Evolutionary conservation across 768 basidiomycete species (phyloP).

Genomic region (Rhodotorula kratochvilovae): DNA sequence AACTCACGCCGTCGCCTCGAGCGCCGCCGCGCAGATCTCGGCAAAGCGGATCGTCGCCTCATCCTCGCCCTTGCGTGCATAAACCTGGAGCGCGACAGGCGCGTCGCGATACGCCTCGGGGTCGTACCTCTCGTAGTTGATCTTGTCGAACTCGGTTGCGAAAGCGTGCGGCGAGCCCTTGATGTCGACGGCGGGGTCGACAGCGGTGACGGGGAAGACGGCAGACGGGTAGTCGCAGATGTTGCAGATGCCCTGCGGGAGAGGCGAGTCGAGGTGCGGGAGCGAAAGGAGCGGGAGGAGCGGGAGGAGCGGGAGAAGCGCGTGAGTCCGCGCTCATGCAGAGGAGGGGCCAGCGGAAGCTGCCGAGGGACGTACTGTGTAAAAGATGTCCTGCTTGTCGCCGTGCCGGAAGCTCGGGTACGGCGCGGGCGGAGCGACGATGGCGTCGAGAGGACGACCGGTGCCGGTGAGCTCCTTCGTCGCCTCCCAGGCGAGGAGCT

Average conservation of each 20-base stretch:
- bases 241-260: slow-evolving; percentile 56
- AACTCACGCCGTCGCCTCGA: slow-evolving; percentile 11
- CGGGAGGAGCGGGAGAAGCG: too few relatives aligned
- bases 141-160: slow-evolving; percentile 53
- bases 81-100: slow-evolving; percentile 63
- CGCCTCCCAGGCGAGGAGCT: slow-evolving; percentile 62
- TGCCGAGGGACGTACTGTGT: slow-evolving; percentile 55
- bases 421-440: slow-evolving; percentile 57
- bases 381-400: slow-evolving; percentile 47
- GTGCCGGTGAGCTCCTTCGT: slow-evolving; percentile 58
- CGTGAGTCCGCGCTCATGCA: not conserved
- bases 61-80: slow-evolving; percentile 68
- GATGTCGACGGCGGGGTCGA: slow-evolving; percentile 57
- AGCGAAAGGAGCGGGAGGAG: too few relatives aligned
- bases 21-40: slow-evolving; percentile 60
- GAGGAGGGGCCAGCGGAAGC: too few relatives aligned
- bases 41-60: slow-evolving; percentile 68
- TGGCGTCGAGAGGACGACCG: slow-evolving; percentile 68
- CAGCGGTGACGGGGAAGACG: slow-evolving; percentile 62
- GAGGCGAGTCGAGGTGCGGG: too few relatives aligned
- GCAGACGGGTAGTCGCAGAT: slow-evolving; percentile 62
- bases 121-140: slow-evolving; percentile 57
- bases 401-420: slow-evolving; percentile 18
- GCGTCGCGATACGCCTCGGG: slow-evolving; percentile 58
- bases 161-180: slow-evolving; percentile 54